Evolutionary conservation across 2,329 filamentous ascomycete species (phyloP).

Genomic region (Paraphaeosphaeria minitans): DNA sequence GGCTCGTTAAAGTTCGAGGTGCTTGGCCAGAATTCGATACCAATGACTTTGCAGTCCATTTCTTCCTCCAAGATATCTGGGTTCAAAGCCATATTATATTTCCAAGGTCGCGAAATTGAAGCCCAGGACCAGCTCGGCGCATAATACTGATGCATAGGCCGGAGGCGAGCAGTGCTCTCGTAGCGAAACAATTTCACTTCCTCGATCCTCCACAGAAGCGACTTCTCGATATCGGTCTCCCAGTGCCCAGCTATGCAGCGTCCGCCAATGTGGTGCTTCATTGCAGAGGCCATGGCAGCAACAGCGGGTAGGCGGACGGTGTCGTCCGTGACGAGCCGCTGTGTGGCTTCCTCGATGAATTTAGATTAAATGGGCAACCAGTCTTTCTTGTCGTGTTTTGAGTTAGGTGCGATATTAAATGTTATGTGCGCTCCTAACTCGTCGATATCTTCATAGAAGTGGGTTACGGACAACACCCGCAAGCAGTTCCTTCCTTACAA

Average conservation of each 20-base stretch:
- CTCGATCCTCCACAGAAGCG: neutral
- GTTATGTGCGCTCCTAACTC: neutral
- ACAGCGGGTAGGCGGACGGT: slow-evolving; percentile 3
- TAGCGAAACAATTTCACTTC: neutral
- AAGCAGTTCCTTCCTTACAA: slow-evolving; percentile 2
- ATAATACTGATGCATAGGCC: neutral
- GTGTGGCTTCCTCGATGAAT: neutral
- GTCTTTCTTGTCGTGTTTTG: neutral
- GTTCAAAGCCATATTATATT: too few relatives aligned
- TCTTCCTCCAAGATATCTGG: too few relatives aligned
- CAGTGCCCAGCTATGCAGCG: neutral
- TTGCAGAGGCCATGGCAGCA: neutral
- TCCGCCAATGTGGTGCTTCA: neutral
- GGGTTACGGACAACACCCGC: slow-evolving; percentile 7
- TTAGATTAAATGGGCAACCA: neutral
- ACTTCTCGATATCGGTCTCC: neutral
- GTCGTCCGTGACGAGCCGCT: neutral
- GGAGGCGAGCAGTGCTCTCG: too few relatives aligned
- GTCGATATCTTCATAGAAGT: neutral
- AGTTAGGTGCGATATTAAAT: neutral
- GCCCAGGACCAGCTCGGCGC: slow-evolving; percentile 3
- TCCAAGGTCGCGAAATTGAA: neutral
- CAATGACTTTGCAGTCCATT: neutral
- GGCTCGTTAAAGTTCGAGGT: neutral
- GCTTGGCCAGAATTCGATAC: neutral